phyloP scores from a whole-genome alignment of 345 rosid species.

The Litchi chinensis region DNA sequence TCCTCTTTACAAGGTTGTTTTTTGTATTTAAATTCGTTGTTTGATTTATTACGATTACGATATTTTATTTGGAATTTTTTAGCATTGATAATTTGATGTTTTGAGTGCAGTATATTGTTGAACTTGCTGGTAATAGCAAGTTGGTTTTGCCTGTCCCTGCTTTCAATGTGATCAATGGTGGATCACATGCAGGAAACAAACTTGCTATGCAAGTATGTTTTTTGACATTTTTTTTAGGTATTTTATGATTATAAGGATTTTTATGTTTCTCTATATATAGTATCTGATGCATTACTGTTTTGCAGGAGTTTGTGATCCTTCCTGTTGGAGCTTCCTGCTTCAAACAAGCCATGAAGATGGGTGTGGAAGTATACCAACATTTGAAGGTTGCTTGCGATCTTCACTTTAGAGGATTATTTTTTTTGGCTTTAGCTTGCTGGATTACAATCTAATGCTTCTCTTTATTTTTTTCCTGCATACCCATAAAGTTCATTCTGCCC shows the following conservation, averaged over 20 bases:
- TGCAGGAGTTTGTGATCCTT: conserved; percentile 95
- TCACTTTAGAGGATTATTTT: background rate
- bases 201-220: conserved; percentile 88
- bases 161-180: conserved; percentile 98
- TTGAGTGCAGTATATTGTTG: conserved; percentile 80
- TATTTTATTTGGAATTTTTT: background rate
- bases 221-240: background rate
- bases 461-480: background rate
- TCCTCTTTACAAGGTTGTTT: conserved; percentile 81
- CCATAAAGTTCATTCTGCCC: background rate
- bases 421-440: background rate
- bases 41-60: background rate
- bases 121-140: conserved; percentile 86
- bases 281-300: conserved; percentile 6
- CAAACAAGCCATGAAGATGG: conserved; percentile 99
- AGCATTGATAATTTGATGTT: background rate
- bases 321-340: conserved; percentile 90
- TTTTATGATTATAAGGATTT: background rate
- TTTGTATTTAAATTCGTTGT: background rate
- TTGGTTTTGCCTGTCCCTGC: conserved; percentile 97
- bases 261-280: background rate
- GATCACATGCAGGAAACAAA: conserved; percentile 98
- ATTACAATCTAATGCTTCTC: background rate
- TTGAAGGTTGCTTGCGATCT: conserved; percentile 58
- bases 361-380: conserved; percentile 92